A percentile compares a stretch with the other conserved stretches of the same genome.
Conservation (phyloP, 2,329 filamentous ascomycete genomes). For the Apiospora pterosperma region DNA sequence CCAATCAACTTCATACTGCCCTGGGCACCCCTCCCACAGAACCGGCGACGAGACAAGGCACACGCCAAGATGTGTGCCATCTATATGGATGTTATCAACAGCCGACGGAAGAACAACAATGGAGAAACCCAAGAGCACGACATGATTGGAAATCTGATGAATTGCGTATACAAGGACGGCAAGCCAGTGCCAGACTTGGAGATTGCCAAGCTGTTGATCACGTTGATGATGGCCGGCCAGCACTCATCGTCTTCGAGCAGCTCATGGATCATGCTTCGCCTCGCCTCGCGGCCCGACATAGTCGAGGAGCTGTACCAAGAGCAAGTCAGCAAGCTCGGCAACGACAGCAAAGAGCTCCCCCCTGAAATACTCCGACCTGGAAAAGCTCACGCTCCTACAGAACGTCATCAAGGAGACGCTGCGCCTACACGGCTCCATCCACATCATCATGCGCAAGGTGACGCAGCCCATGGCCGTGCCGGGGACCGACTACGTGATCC, state of each 20-base stretch:
- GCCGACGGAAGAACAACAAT: conserved; percentile 47
- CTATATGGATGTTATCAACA: conserved; percentile 68
- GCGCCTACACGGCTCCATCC: conserved; percentile 67
- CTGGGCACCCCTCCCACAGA: conserved; percentile 74
- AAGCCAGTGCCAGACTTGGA: conserved; percentile 67
- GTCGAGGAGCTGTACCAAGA: conserved; percentile 69
- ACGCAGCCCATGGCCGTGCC: conserved; percentile 62
- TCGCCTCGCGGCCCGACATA: conserved; percentile 68
- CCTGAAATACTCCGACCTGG: conserved; percentile 57
- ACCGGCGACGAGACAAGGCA: conserved; percentile 67
- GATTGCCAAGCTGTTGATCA: conserved; percentile 84
- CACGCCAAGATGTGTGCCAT: conserved; percentile 67
- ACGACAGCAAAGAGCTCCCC: conserved; percentile 37
- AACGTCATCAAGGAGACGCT: conserved; percentile 71
- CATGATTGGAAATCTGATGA: conserved; percentile 81
- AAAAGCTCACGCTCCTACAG: conserved; percentile 56
- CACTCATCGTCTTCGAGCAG: conserved; percentile 77
- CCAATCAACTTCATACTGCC: conserved; percentile 82
- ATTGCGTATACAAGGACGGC: conserved; percentile 72
- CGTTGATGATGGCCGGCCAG: conserved; percentile 79
- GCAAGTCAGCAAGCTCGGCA: conserved; percentile 54
- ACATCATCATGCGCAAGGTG: conserved; percentile 70
- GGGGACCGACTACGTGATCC: conserved; percentile 50
- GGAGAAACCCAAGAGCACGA: conserved; percentile 47
- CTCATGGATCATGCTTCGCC: conserved; percentile 72